Evolutionary conservation across 2,329 filamentous ascomycete species (phyloP).

Genomic region (Diaporthe sp.): DNA sequence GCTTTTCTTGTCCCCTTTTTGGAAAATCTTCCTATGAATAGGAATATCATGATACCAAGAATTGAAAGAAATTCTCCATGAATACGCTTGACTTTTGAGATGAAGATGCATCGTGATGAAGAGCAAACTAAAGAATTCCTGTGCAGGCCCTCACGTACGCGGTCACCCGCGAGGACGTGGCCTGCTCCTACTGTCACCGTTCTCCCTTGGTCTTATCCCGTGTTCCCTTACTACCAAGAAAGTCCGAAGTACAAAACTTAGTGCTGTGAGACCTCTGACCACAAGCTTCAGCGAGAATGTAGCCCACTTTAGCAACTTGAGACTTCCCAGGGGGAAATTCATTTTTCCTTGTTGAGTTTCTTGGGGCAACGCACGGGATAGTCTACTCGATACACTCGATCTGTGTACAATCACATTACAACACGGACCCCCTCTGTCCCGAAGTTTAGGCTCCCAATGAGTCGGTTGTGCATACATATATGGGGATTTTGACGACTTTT

Average conservation of each 20-base stretch:
- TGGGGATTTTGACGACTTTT: background rate
- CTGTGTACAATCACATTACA: background rate
- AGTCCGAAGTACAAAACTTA: background rate
- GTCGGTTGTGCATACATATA: background rate
- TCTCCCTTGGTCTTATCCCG: background rate
- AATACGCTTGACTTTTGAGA: background rate
- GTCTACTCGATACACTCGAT: background rate
- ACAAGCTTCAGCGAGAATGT: background rate
- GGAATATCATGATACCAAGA: conserved; percentile 39
- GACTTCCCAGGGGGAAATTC: too few species aligned
- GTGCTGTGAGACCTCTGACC: background rate
- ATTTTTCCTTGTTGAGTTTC: background rate
- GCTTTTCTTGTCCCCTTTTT: background rate
- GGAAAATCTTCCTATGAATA: conserved; percentile 3
- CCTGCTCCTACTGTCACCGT: background rate
- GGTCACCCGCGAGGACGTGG: background rate
- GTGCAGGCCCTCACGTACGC: background rate
- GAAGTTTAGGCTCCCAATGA: background rate
- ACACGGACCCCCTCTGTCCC: background rate
- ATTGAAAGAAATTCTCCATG: conserved; percentile 24
- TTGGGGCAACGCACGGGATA: background rate
- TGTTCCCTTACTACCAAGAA: background rate
- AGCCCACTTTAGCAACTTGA: background rate
- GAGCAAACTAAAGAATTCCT: background rate
- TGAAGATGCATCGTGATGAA: background rate